Conservation (phyloP, 352 stramenopile species). For the Blastocystis sp. region DNA sequence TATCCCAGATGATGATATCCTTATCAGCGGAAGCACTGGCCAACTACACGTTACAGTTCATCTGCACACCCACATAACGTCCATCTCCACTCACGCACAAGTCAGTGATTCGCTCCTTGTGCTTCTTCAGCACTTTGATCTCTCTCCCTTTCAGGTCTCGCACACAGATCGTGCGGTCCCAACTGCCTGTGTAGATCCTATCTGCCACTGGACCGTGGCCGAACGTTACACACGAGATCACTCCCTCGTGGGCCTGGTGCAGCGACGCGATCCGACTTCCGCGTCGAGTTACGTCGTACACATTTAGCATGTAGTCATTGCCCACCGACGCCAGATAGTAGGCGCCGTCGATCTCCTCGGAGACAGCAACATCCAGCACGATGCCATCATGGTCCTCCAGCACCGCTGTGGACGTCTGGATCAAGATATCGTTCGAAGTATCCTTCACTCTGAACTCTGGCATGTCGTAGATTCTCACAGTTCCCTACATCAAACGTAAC, state of each 20-base stretch:
- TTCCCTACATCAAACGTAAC: not conserved
- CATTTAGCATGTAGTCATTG: conserved; percentile 36
- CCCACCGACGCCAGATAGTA: conserved; percentile 45
- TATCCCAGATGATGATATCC: not conserved
- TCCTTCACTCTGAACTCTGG: not conserved
- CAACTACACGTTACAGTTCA: not conserved
- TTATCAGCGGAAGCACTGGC: conserved; percentile 17
- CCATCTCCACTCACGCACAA: conserved; percentile 31
- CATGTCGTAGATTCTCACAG: not conserved
- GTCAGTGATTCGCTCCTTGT: conserved; percentile 37
- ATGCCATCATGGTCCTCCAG: not conserved
- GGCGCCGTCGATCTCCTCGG: not conserved
- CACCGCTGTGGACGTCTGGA: not conserved
- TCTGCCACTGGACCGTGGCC: not conserved
- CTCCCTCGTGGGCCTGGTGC: not conserved
- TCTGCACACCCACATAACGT: not conserved
- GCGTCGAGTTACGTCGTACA: not conserved
- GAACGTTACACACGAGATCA: conserved; percentile 16
- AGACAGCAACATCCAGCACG: not conserved
- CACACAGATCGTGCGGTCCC: conserved; percentile 38
- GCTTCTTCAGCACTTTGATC: not conserved
- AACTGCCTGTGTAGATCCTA: conserved; percentile 7
- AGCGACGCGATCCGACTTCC: not conserved
- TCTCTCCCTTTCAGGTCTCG: not conserved
- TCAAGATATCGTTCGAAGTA: not conserved